These are phyloP conservation scores for Castanospermum australe DNA, from an alignment of 306 rosid genomes.

Conservation along the genomic window DNA sequence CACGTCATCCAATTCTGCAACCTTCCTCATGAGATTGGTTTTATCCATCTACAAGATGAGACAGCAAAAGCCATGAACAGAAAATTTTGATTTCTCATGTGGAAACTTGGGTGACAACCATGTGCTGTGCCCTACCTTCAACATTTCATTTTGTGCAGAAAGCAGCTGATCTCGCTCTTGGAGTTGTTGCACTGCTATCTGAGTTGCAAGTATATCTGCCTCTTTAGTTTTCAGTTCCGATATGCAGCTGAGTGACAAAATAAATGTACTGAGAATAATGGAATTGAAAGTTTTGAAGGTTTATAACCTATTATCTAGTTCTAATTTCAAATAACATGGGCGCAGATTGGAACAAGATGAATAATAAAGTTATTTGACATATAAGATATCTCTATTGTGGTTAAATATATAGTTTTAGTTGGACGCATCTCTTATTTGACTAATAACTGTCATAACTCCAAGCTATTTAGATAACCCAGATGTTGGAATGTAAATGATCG, in stretches of 20 bases:
- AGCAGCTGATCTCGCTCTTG: slow-evolving; percentile 82
- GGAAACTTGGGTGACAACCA: neutral
- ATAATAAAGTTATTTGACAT: neutral
- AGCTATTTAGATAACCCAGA: too few species aligned
- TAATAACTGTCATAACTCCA: neutral
- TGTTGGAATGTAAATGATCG: too few species aligned
- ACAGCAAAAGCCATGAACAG: slow-evolving; percentile 24
- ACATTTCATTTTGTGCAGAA: slow-evolving; percentile 82
- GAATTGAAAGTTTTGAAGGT: neutral
- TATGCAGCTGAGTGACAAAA: slow-evolving; percentile 54
- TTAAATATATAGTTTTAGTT: neutral
- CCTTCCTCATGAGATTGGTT: slow-evolving; percentile 60
- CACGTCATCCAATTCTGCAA: slow-evolving; percentile 79
- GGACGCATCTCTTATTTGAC: slow-evolving; percentile 13
- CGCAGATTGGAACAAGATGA: neutral
- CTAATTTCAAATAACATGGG: neutral
- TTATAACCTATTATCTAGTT: neutral
- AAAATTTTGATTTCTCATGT: neutral
- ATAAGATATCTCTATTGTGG: neutral
- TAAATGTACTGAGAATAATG: slow-evolving; percentile 15
- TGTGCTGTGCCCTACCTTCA: slow-evolving; percentile 55
- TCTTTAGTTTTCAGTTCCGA: slow-evolving; percentile 58
- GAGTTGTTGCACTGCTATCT: slow-evolving; percentile 63
- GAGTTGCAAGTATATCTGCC: slow-evolving; percentile 54
- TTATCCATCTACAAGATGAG: slow-evolving; percentile 66